phyloP scores from a whole-genome alignment of 768 basidiomycete species.

The Royoungia palumana region DNA sequence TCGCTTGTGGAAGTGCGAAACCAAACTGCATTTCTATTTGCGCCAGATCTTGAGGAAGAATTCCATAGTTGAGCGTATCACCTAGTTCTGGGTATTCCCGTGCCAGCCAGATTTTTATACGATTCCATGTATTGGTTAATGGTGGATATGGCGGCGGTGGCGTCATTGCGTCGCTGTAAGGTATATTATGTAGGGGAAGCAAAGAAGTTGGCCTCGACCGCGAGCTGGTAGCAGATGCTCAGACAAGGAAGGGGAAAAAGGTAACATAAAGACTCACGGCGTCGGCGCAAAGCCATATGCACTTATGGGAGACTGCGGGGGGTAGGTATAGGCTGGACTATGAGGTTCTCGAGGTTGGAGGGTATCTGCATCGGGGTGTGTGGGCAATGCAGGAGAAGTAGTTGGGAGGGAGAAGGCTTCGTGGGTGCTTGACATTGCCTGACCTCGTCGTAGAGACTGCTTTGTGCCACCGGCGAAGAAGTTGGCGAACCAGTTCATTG shows the following conservation, averaged over 20 bases:
- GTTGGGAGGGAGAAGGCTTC: slow-evolving; percentile 88
- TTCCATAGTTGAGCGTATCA: slow-evolving; percentile 93
- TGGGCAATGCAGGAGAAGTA: slow-evolving; percentile 54
- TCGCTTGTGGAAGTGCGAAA: slow-evolving; percentile 73
- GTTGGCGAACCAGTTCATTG: slow-evolving; percentile 73
- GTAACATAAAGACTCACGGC: slow-evolving; percentile 38
- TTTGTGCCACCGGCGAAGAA: slow-evolving; percentile 54
- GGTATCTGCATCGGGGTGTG: slow-evolving; percentile 56
- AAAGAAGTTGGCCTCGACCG: slow-evolving; percentile 52
- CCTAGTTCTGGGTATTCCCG: slow-evolving; percentile 91
- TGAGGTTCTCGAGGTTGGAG: slow-evolving; percentile 48
- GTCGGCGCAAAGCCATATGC: slow-evolving; percentile 61
- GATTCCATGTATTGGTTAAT: slow-evolving; percentile 77
- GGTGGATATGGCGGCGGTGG: slow-evolving; percentile 61
- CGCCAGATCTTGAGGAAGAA: slow-evolving; percentile 73
- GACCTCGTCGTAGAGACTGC: slow-evolving; percentile 51
- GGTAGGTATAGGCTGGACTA: slow-evolving; percentile 69
- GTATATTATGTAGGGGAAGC: slow-evolving; percentile 65
- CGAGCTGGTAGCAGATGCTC: slow-evolving; percentile 27
- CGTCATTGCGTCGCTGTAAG: slow-evolving; percentile 38
- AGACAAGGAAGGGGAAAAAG: slow-evolving; percentile 2
- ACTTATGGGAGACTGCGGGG: slow-evolving; percentile 54
- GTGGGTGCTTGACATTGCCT: slow-evolving; percentile 73
- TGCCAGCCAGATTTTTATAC: slow-evolving; percentile 76
- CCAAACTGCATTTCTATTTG: slow-evolving; percentile 84